phyloP scores from a whole-genome alignment of 169 alveolate species.

The Plasmodium blacklocki region DNA sequence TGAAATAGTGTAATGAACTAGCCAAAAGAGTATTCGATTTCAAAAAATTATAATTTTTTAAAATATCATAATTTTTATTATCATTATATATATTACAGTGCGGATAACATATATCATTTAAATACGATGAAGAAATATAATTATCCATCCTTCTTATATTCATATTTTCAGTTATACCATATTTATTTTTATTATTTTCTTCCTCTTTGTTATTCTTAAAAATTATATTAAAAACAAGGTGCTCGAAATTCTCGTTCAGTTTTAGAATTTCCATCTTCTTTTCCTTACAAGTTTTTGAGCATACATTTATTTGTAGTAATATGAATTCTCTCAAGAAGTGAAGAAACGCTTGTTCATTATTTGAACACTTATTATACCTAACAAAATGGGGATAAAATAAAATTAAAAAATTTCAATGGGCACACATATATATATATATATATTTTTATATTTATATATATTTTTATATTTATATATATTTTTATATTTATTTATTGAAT shows the following conservation, averaged over 20 bases:
- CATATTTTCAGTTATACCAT: not conserved
- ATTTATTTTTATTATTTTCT: conserved; percentile 2
- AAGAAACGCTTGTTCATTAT: conserved; percentile 21
- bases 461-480: not conserved
- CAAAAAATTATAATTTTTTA: not conserved
- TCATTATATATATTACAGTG: conserved; percentile 20
- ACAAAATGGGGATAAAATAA: not conserved
- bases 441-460: not conserved
- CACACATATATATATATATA: not conserved
- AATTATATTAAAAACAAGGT: conserved; percentile 8
- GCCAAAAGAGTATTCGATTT: conserved; percentile 26
- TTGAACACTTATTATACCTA: conserved; percentile 43
- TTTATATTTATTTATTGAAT: not conserved
- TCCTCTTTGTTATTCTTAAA: conserved; percentile 11
- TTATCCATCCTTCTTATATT: conserved; percentile 3
- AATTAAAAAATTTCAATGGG: not conserved
- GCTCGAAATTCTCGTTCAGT: conserved; percentile 27
- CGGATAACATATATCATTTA: conserved; percentile 59
- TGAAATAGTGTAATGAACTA: conserved; percentile 41
- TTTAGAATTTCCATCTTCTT: conserved; percentile 23
- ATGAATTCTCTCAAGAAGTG: conserved; percentile 22
- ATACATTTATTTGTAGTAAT: conserved; percentile 33
- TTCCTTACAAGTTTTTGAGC: conserved; percentile 6
- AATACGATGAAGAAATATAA: conserved; percentile 3
- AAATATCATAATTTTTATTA: not conserved